Evolutionary conservation across 2,329 filamentous ascomycete genomes (phyloP), one percentile per base, ranked within the genome.

Genomic region (Xylaria sp.): DNA sequence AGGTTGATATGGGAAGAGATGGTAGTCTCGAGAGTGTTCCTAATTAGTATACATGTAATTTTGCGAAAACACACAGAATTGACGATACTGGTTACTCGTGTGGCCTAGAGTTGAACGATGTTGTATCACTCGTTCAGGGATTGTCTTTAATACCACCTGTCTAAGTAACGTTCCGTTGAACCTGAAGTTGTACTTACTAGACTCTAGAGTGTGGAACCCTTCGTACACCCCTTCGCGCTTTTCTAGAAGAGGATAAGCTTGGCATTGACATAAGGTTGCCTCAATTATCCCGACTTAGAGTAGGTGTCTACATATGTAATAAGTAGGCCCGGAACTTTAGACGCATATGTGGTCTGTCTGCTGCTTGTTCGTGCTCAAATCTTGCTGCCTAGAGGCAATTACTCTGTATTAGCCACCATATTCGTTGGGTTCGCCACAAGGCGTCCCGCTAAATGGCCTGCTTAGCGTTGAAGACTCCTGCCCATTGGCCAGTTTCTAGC

Each of bases 331-430:
- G 19, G 9, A 27, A 30, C 48, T 27, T 51, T 30, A 51, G 21
- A 30, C 12, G 11, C 17, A 30, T 50, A 50, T 19, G 11, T 30
- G 4, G 48, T 51, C n/a, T 17, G 17, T 4, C 12, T n/a, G 12
- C 5, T 45, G 14, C 39, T 19, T 51, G 24, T 51, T 27, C 19
- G 19, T 30, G 48, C 42, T 14, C 14, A 21, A 67, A 67, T 67
- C 59, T 67, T 54, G 64, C 47, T 67, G 64, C 64, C 64, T 67
- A 19, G 59, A 53, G 57, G n/a, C 27, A 32, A n/a, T 30, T 8
- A 36, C n/a, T 30, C 5, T 21, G n/a, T 5, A 5, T 6, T 24
- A 51, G 48, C 48, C 48, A 51, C 45, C 50, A 60, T 51, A 19
- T 19, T 47, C 17, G 42, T 47, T n/a, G 24, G 14, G 32, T 19